Conservation (phyloP, 2,329 filamentous ascomycete species). For the Paecilomyces niveus region DNA sequence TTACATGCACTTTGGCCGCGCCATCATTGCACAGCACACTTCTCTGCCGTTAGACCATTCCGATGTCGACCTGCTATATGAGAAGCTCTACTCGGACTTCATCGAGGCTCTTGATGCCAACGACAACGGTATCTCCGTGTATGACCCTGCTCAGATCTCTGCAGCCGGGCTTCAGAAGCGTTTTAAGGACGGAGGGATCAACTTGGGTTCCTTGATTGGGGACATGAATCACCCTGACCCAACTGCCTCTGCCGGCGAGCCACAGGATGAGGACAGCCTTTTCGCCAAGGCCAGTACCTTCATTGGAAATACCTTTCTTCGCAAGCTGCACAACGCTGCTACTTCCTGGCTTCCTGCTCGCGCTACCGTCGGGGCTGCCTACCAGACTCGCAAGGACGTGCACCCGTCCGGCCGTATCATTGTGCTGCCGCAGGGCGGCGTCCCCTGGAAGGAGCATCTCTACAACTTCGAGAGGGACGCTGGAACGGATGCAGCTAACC, state of each 20-base stretch:
- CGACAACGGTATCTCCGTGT: constrained; percentile 86
- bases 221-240: constrained; percentile 65
- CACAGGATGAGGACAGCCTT: constrained; percentile 73
- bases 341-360: constrained; percentile 82
- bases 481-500: constrained; percentile 38
- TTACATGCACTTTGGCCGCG: constrained; percentile 88
- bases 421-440: constrained; percentile 66
- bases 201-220: constrained; percentile 73
- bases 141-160: constrained; percentile 63
- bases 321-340: constrained; percentile 69
- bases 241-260: constrained; percentile 42
- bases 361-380: constrained; percentile 68
- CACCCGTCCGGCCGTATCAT: constrained; percentile 73
- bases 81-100: constrained; percentile 88
- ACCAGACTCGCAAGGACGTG: constrained; percentile 57
- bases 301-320: constrained; percentile 82
- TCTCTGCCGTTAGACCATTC: constrained; percentile 53
- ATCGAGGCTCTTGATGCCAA: constrained; percentile 95
- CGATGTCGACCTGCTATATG: constrained; percentile 69
- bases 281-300: constrained; percentile 72
- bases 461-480: constrained; percentile 71
- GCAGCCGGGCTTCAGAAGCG: constrained; percentile 70
- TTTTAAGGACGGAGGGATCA: constrained; percentile 77
- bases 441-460: constrained; percentile 95
- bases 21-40: constrained; percentile 66